A percentile compares a stretch with the other conserved stretches of the same genome.
These are phyloP conservation scores for Discostella stelligeroides DNA, from an alignment of 108 stramenopile species.

Conservation along the genomic window DNA sequence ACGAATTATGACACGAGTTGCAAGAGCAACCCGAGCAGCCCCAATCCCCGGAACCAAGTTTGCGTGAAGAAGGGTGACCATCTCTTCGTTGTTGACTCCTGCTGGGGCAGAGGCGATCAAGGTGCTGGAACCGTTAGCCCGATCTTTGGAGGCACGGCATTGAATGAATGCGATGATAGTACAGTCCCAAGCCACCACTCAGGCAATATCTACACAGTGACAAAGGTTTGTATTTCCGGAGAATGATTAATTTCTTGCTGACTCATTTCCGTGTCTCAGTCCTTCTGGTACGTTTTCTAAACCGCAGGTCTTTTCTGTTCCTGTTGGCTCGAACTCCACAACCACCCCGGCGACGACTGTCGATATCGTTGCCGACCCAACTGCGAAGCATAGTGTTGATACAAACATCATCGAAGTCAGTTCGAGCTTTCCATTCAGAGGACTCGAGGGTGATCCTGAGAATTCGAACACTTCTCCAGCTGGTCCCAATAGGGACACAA, in stretches of 20 bases:
- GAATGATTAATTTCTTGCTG: neutral
- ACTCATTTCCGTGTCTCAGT: neutral
- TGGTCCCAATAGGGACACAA: constrained; percentile 22
- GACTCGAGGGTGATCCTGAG: constrained; percentile 49
- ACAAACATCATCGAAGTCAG: constrained; percentile 63
- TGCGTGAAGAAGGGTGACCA: constrained; percentile 73
- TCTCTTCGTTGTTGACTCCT: constrained; percentile 59
- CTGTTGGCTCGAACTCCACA: constrained; percentile 33
- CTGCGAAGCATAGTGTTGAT: constrained; percentile 43
- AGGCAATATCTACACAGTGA: constrained; percentile 66
- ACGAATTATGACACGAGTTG: constrained; percentile 66
- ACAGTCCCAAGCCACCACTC: constrained; percentile 37
- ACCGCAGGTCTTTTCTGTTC: constrained; percentile 29
- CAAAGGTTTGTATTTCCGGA: constrained; percentile 41
- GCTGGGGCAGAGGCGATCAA: constrained; percentile 51
- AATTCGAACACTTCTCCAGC: constrained; percentile 35
- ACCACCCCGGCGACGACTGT: constrained; percentile 23
- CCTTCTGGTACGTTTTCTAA: neutral
- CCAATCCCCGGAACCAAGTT: constrained; percentile 39
- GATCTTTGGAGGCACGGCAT: constrained; percentile 53
- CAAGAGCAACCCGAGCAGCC: constrained; percentile 44
- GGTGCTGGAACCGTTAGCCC: constrained; percentile 44
- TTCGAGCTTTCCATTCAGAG: constrained; percentile 61
- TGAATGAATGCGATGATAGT: constrained; percentile 44
- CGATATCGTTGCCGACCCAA: constrained; percentile 48